Base-by-base conservation (phyloP, 768 basidiomycete genomes). In the Suillus paluster region DNA sequence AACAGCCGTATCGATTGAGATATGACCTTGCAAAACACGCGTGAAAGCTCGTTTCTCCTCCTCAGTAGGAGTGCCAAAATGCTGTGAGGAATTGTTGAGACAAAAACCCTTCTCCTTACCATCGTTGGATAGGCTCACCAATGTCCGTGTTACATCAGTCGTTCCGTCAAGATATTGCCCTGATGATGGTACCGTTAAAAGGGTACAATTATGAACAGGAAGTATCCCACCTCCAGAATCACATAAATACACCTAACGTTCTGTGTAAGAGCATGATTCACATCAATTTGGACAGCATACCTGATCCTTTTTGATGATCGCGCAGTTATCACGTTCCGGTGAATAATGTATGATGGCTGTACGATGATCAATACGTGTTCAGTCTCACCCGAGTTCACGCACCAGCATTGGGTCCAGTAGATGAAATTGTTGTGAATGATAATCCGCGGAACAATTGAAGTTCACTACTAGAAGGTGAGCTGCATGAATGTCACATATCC, bases 261-360 rank as follows among this genome's bases (percentile, higher is more conserved):
- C 21, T 15, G 81, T 6, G 81, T 82, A 72, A 86, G 19, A 54
- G 33, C 38, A 21, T 59, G 39, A 25, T 55, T 6, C 39, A 48
- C 14, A 12, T 39, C 38, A 23, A 50, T 12, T 3, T 21, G 53
- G 17, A 66, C 15, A 10, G 41, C 69, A 33, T 64, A 90, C 89
- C 79, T 92, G 86, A 49, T 94, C 88, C 69, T 86, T 86, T 68
- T 84, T 83, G 63, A 99, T 88, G 17, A 86, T 80, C 0, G 90
- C 89, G 67, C 89, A 92, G 64, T 89, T 84, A 8, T 81, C 76
- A 15, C 88, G 85, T 55, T 92, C 87, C 10, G 97, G 95, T 3
- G 82, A 80, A 75, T 99, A 99, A 71, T 99, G 97, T 50, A 99
- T 97, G 70, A 99, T 91, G 25, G 95, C 94, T 91, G 58, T 21